Base-by-base conservation (phyloP, 768 basidiomycete genomes). In the Tylopilus felleus region DNA sequence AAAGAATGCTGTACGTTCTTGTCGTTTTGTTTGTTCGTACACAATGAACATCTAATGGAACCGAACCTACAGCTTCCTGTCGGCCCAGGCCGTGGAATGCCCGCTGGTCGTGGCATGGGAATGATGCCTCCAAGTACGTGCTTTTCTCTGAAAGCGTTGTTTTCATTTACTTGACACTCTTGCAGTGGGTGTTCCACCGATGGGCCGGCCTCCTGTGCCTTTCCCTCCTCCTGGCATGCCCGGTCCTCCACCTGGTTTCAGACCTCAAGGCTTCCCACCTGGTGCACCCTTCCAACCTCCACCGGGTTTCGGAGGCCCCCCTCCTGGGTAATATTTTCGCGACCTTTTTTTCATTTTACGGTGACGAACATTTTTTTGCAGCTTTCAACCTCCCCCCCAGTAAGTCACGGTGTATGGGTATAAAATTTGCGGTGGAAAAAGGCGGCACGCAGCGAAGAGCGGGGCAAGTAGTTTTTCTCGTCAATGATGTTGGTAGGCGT, bases 31-130 rank as follows among this genome's bases (percentile, higher is more conserved):
- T 49, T 29, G 51, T 28, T 55, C 36, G 25, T 33, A 36, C 42
- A 31, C 31, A 27, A 53, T 53, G n/a, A 46, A 46, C 47, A 27
- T 48, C 52, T 61, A 57, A 68, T 69, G 48, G 52, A 52, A 23
- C 61, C 42, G 43, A 57, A 52, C 33, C 38, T 62, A 33, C 62
- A 94, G 91, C 80, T 93, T 58, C 84, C 90, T 60, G 79, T 80
- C 57, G 96, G 96, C 49, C 93, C 96, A 67, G 96, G 96, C 58
- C 85, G 92, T 57, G 96, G 95, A 62, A 87, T 93, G 79, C 93
- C 95, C 69, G 96, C 95, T 39, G 95, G 96, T 61, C 86, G 96
- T 63, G 96, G 96, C 53, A 96, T 98, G 84, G 92, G 93, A 51
- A 93, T 92, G 89, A 84, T 91, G 83, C 90, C 89, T 51, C 86